Percentiles rank a stretch among this genome's conserved stretches.
phyloP scores from a whole-genome alignment of 2,329 filamentous ascomycete species.

The Lachnellula hyalina region DNA sequence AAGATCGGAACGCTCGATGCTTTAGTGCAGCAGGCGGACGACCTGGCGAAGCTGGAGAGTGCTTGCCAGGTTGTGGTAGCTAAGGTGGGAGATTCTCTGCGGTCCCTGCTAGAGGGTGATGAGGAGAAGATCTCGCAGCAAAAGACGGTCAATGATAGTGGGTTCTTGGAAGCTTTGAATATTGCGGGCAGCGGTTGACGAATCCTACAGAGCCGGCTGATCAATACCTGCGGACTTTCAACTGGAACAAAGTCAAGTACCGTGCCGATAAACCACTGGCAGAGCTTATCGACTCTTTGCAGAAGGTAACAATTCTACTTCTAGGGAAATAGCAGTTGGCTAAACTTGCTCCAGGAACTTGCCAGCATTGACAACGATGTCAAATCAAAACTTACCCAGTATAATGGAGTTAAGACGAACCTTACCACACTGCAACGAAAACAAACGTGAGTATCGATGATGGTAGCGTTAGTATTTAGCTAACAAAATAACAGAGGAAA shows the following conservation, averaged over 20 bases:
- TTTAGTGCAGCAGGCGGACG: conserved; percentile 92
- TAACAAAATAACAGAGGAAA: conserved; percentile 61
- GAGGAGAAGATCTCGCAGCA: conserved; percentile 64
- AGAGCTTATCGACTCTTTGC: conserved; percentile 80
- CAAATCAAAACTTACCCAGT: conserved; percentile 89
- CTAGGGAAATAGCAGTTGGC: not conserved
- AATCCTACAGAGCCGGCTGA: conserved; percentile 75
- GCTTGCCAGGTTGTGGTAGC: conserved; percentile 75
- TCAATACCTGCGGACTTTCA: conserved; percentile 81
- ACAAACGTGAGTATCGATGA: conserved; percentile 62
- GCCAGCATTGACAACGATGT: conserved; percentile 92
- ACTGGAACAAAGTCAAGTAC: conserved; percentile 98
- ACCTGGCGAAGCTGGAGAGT: conserved; percentile 80
- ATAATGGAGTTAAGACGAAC: conserved; percentile 84
- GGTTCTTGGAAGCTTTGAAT: conserved; percentile 39
- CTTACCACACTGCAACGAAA: conserved; percentile 76
- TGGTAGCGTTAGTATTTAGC: not conserved
- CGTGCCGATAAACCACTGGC: conserved; percentile 83
- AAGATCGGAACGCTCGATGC: conserved; percentile 97
- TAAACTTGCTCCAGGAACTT: conserved; percentile 58
- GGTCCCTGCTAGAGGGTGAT: conserved; percentile 30
- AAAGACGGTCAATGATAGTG: conserved; percentile 74
- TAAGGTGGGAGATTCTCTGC: conserved; percentile 56
- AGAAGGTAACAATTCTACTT: conserved; percentile 57
- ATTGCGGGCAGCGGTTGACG: conserved; percentile 6